Evolutionary conservation across 1,139 yeast species (phyloP), one percentile per base, ranked within the genome.

Genomic region (Geotrichum phurueaensis): DNA sequence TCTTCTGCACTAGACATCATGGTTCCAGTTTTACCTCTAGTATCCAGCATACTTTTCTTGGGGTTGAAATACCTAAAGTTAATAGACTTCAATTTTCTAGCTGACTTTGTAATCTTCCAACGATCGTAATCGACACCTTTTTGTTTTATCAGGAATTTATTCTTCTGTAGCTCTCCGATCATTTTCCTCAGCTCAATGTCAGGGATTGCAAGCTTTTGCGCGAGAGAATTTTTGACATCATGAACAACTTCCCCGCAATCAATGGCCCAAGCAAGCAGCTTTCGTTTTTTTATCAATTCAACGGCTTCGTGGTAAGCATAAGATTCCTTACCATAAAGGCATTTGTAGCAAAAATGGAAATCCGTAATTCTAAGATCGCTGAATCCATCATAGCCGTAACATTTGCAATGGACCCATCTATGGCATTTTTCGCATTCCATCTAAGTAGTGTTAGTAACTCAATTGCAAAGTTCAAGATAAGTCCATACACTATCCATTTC

Each of bases 401-500:
- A 58, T 45, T 54, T 18, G 47, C 58, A 58, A 51, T 58, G 61
- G 5, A 58, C 61, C 58, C 58, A 51, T n/a, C 51, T 56, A 4
- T 51, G 45, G 36, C 61, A 58, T 20, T 29, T 58, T 51, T 58
- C 58, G 18, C 61, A 58, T 47, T 58, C 58, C 43, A 58, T 47
- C 61, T 58, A 15, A 47, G 9, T 12, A 3, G 20, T 6, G 54
- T 58, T 50, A 54, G 58, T 23, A 43, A 2, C 2, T 1, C 13
- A 33, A 12, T 33, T 33, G 5, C 3, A 15, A 20, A n/a, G 5
- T 15, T 23, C 36, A 43, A 23, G 25, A n/a, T 2, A 43, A 31
- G 29, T 29, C 22, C 36, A 15, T 51, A 58, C 61, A 18, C 53
- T 45, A 18, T 58, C 58, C 2, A 15, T 18, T 10, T 29, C 23